Conservation (phyloP, 2,329 filamentous ascomycete genomes). For the Neurospora sp. region DNA sequence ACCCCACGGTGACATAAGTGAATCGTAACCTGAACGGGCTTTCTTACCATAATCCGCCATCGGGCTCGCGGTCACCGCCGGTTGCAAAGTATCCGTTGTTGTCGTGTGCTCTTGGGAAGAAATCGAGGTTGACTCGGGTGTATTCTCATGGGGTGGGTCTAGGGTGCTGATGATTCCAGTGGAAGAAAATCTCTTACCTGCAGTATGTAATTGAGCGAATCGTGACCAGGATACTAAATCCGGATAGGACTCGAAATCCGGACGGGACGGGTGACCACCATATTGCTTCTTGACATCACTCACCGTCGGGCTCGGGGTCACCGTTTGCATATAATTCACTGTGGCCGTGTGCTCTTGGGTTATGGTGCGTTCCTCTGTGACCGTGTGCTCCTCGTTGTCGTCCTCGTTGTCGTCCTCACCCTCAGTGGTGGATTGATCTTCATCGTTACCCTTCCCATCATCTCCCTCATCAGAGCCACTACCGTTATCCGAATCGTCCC, state of each 20-base stretch:
- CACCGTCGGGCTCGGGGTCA: not conserved
- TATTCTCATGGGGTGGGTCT: not conserved
- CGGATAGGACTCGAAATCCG: not conserved
- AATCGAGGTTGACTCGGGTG: not conserved
- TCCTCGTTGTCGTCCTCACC: not conserved
- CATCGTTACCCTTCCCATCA: not conserved
- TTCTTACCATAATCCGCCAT: not conserved
- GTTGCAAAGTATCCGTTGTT: not conserved
- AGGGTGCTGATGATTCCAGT: not conserved
- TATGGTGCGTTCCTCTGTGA: not conserved
- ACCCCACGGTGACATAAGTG: not conserved
- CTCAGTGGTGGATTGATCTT: not conserved
- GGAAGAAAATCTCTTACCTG: not conserved
- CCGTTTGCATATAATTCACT: not conserved
- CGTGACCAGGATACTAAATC: not conserved
- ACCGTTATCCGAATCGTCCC: not conserved
- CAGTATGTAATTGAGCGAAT: not conserved
- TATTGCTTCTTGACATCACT: not conserved
- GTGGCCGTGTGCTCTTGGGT: not conserved
- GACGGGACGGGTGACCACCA: not conserved
- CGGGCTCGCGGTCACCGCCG: not conserved
- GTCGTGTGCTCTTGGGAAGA: not conserved
- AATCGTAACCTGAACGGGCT: not conserved
- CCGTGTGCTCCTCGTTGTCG: not conserved
- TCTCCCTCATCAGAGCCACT: not conserved